Evolutionary conservation across 2,329 filamentous ascomycete species (phyloP).

Genomic region (Colletotrichum sp.): DNA sequence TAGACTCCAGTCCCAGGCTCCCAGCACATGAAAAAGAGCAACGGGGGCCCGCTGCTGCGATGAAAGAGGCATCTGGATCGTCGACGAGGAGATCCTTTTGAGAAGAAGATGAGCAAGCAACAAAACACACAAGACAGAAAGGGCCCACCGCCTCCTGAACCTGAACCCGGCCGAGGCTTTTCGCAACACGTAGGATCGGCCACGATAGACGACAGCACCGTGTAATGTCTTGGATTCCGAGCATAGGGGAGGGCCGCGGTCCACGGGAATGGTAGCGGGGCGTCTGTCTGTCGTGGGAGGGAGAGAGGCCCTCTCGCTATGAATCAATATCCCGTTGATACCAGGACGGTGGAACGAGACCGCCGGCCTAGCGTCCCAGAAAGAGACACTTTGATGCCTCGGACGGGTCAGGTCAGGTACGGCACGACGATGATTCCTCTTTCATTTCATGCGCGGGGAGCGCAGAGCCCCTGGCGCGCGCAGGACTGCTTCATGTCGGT

Average conservation of each 20-base stretch:
- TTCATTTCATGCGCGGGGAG: not conserved
- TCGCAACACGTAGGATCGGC: not conserved
- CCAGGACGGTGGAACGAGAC: slow-evolving; percentile 4
- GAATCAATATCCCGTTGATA: not conserved
- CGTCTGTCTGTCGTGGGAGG: not conserved
- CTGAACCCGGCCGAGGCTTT: not conserved
- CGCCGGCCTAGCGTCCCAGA: slow-evolving; percentile 1
- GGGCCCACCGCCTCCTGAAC: not conserved
- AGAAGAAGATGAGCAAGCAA: not conserved
- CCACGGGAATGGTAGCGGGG: not conserved
- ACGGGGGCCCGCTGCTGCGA: not conserved
- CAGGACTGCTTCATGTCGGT: not conserved
- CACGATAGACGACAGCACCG: not conserved
- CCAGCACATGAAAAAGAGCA: not conserved
- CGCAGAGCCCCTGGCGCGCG: not conserved
- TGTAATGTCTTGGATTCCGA: not conserved
- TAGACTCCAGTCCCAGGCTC: not conserved
- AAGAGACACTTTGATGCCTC: not conserved
- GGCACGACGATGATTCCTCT: not conserved
- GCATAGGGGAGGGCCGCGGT: not conserved
- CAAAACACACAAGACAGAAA: not conserved
- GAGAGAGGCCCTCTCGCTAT: not conserved
- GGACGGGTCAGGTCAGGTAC: not conserved
- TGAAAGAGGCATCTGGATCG: not conserved
- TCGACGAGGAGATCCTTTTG: not conserved